These are phyloP conservation scores for Globisporangium recalcitrans DNA, from an alignment of 352 stramenopile genomes.

Conservation along the genomic window DNA sequence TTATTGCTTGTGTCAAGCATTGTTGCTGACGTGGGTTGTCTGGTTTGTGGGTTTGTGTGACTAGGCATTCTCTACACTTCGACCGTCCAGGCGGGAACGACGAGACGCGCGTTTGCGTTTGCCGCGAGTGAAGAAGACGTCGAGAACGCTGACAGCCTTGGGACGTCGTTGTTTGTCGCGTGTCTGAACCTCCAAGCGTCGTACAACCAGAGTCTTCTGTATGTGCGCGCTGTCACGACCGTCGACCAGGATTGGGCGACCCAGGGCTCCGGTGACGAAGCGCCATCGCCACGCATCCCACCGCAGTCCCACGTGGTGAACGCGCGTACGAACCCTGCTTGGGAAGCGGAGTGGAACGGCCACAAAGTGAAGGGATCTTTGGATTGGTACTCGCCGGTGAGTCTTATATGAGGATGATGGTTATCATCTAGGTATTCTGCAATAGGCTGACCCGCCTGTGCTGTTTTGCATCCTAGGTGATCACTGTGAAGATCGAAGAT, in stretches of 20 bases:
- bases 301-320: constrained; percentile 84
- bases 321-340: constrained; percentile 62
- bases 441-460: neutral
- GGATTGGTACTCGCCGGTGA: constrained; percentile 65
- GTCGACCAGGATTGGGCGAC: constrained; percentile 80
- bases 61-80: constrained; percentile 48
- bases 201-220: constrained; percentile 36
- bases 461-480: constrained; percentile 22
- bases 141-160: constrained; percentile 43
- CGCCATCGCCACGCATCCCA: constrained; percentile 51
- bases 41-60: neutral
- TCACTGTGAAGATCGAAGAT: constrained; percentile 25
- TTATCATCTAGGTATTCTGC: neutral
- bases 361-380: constrained; percentile 49
- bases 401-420: constrained; percentile 6
- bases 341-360: constrained; percentile 62
- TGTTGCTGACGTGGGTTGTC: constrained; percentile 1
- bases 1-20: neutral
- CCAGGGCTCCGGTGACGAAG: constrained; percentile 41
- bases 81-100: constrained; percentile 37
- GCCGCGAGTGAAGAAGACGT: constrained; percentile 21
- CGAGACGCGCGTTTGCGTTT: constrained; percentile 65
- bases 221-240: constrained; percentile 48
- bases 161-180: constrained; percentile 63
- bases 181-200: constrained; percentile 42